Evolutionary conservation across 768 basidiomycete genomes (phyloP).

Genomic region (Agrocybe pediades): DNA sequence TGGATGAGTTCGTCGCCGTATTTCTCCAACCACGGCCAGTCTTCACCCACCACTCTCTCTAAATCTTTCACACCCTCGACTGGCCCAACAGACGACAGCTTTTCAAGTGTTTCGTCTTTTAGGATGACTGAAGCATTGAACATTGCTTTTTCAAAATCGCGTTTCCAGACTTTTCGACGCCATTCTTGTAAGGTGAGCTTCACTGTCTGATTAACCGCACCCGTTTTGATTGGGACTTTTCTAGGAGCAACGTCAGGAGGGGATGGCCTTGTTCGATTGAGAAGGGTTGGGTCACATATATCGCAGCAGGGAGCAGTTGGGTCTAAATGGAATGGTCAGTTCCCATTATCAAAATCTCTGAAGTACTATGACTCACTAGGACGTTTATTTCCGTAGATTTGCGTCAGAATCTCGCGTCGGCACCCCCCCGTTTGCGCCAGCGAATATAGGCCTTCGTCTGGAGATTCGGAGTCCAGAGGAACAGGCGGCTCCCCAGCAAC

Average conservation of each 20-base stretch:
- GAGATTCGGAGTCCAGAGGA: conserved; percentile 11
- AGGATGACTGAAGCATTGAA: conserved; percentile 14
- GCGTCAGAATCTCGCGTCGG: conserved; percentile 19
- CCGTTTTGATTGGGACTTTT: conserved; percentile 9
- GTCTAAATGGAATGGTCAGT: conserved; percentile 1
- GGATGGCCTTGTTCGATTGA: conserved; percentile 15
- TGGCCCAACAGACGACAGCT: conserved; percentile 19
- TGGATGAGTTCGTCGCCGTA: no score
- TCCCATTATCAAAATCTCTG: background rate
- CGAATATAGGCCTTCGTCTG: conserved; percentile 28
- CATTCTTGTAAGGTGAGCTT: conserved; percentile 6
- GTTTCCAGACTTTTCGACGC: conserved; percentile 9
- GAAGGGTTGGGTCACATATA: conserved; percentile 14
- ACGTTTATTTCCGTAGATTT: conserved; percentile 17
- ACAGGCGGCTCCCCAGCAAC: conserved; percentile 6
- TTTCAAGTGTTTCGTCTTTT: conserved; percentile 8
- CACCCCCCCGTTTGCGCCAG: conserved; percentile 29
- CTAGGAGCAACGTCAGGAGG: background rate
- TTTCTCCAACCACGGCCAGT: conserved; percentile 23
- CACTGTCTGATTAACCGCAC: conserved; percentile 6
- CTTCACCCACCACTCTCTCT: conserved; percentile 8
- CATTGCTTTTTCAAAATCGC: conserved; percentile 12
- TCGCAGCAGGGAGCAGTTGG: conserved; percentile 28
- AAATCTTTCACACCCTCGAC: conserved; percentile 3
- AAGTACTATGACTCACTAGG: conserved; percentile 10